Evolutionary conservation across 2,329 filamentous ascomycete species (phyloP).

Genomic region (Fusarium anthophilum): DNA sequence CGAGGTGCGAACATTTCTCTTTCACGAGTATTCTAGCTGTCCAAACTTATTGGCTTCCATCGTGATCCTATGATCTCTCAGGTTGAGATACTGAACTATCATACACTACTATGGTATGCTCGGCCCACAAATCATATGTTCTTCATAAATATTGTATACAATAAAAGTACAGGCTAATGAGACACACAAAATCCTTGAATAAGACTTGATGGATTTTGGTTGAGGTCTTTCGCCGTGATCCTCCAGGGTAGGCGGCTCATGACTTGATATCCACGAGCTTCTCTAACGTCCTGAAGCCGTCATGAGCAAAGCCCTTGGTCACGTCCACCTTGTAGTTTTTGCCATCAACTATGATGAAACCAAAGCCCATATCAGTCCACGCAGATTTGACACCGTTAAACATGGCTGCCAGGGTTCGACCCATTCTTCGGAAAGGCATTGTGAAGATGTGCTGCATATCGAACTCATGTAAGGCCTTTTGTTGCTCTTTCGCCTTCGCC

Average conservation of each 20-base stretch:
- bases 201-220: not conserved
- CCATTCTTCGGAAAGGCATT: constrained; percentile 63
- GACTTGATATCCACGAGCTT: constrained; percentile 54
- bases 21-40: not conserved
- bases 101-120: not conserved
- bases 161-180: constrained; percentile 34
- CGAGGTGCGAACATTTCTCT: constrained; percentile 6
- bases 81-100: not conserved
- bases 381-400: constrained; percentile 59
- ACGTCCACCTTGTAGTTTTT: constrained; percentile 67
- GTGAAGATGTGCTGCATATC: constrained; percentile 66
- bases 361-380: constrained; percentile 66
- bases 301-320: constrained; percentile 65
- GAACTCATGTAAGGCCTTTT: constrained; percentile 56
- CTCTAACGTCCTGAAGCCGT: constrained; percentile 67
- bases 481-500: constrained; percentile 50
- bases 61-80: not conserved
- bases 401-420: constrained; percentile 52
- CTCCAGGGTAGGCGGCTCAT: constrained; percentile 8
- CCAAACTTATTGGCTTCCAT: not conserved
- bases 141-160: constrained; percentile 25
- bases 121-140: not conserved
- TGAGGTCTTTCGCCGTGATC: not conserved
- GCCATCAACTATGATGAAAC: constrained; percentile 58
- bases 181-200: not conserved